These are phyloP conservation scores for Aspergillus campestris DNA, from an alignment of 495 filamentous ascomycete species.

Conservation along the genomic window DNA sequence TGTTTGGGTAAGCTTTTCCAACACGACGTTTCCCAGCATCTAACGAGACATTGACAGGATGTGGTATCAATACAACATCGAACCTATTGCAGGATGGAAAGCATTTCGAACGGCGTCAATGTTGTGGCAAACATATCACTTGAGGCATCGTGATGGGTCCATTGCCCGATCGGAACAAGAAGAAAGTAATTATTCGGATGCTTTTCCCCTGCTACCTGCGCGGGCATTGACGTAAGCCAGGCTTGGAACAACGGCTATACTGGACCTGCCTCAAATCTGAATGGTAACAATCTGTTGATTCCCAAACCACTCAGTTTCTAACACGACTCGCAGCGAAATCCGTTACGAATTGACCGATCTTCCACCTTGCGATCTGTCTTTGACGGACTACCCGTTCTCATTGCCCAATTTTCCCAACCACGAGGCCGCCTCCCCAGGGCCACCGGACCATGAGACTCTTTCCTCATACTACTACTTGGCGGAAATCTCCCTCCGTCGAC, in stretches of 20 bases:
- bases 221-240: constrained; percentile 1
- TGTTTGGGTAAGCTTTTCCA: constrained; percentile 22
- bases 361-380: constrained; percentile 21
- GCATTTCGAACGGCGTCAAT: constrained; percentile 32
- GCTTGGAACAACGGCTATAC: constrained; percentile 30
- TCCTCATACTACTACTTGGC: constrained; percentile 33
- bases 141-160: constrained; percentile 18
- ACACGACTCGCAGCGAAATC: constrained; percentile 17
- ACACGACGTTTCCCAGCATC: too few species aligned
- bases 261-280: constrained; percentile 35
- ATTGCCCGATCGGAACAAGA: constrained; percentile 25
- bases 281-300: constrained; percentile 11
- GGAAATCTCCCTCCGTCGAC: constrained; percentile 30
- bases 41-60: constrained; percentile 12
- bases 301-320: not conserved
- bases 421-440: constrained; percentile 12
- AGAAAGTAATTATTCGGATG: constrained; percentile 12
- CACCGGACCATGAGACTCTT: constrained; percentile 17
- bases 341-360: constrained; percentile 26
- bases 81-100: constrained; percentile 30
- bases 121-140: constrained; percentile 30
- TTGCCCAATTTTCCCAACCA: constrained; percentile 22
- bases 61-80: constrained; percentile 35
- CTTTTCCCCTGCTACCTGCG: too few species aligned
- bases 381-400: constrained; percentile 28